Evolutionary conservation across 2,329 filamentous ascomycete genomes (phyloP).

Genomic region (Calycina herbarum): DNA sequence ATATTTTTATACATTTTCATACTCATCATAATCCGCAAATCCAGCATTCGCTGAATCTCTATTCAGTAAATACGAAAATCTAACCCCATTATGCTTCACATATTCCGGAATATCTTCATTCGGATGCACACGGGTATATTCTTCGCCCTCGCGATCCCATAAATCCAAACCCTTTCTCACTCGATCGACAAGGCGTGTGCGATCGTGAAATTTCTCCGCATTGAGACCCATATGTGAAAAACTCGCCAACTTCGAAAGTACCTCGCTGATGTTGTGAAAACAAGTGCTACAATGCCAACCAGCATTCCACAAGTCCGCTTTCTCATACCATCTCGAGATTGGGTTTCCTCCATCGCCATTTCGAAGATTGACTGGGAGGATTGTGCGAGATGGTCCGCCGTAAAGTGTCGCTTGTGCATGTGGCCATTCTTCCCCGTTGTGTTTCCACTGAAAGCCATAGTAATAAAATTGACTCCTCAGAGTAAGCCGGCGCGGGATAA

Average conservation of each 20-base stretch:
- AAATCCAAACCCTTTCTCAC: slow-evolving; percentile 46
- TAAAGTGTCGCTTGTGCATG: slow-evolving; percentile 49
- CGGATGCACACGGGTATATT: slow-evolving; percentile 40
- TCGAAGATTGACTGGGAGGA: slow-evolving; percentile 44
- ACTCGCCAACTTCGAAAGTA: slow-evolving; percentile 44
- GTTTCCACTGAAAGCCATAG: slow-evolving; percentile 43
- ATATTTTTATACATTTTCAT: neutral
- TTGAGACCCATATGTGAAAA: slow-evolving; percentile 46
- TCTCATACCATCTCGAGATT: slow-evolving; percentile 32
- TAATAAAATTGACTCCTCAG: slow-evolving; percentile 41
- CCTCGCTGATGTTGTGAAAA: slow-evolving; percentile 44
- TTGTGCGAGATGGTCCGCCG: slow-evolving; percentile 39
- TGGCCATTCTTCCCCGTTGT: slow-evolving; percentile 41
- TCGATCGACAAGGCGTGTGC: slow-evolving; percentile 42
- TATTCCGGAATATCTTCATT: slow-evolving; percentile 47
- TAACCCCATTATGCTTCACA: slow-evolving; percentile 35
- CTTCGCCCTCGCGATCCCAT: slow-evolving; percentile 40
- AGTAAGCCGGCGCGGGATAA: slow-evolving; percentile 38
- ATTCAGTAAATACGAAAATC: slow-evolving; percentile 30
- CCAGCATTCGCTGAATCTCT: slow-evolving; percentile 28
- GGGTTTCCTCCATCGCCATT: slow-evolving; percentile 32
- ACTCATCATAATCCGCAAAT: slow-evolving; percentile 25
- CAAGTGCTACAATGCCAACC: slow-evolving; percentile 50
- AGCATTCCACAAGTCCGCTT: slow-evolving; percentile 42
- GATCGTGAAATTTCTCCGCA: slow-evolving; percentile 43